Conservation (phyloP, 768 basidiomycete species). For the Podaxis rugospora region DNA sequence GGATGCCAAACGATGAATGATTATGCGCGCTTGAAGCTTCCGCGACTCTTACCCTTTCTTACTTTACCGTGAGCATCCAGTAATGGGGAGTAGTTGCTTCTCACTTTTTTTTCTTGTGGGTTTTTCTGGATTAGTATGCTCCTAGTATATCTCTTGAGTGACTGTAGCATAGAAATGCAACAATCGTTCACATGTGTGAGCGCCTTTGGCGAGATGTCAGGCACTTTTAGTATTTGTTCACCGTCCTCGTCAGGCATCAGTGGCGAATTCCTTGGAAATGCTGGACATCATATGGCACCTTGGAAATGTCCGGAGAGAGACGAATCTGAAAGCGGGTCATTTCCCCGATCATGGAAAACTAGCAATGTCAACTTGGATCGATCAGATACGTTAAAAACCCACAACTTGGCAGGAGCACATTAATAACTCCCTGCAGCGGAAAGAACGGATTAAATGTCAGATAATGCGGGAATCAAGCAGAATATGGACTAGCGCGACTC, state of each 20-base stretch:
- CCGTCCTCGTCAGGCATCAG: no score
- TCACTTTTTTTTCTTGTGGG: background rate
- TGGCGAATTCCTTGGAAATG: background rate
- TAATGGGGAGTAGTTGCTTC: background rate
- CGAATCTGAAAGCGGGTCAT: background rate
- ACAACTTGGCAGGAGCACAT: background rate
- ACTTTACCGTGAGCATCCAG: background rate
- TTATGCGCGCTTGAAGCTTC: background rate
- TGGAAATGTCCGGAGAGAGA: background rate
- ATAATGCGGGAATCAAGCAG: background rate
- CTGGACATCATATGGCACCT: background rate
- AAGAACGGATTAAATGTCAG: slow-evolving; percentile 6
- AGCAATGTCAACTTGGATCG: background rate
- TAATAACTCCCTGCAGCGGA: slow-evolving; percentile 1
- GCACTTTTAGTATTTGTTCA: background rate
- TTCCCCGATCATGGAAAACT: background rate
- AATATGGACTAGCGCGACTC: background rate
- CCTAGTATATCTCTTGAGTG: background rate
- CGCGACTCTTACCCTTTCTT: background rate
- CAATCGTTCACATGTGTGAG: background rate
- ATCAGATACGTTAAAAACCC: background rate
- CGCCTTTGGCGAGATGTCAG: background rate
- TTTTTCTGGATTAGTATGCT: background rate
- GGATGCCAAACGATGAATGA: background rate
- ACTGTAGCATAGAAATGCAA: background rate